Evolutionary conservation across 345 rosid species (phyloP), one percentile per base, ranked within the genome.

Genomic region (Citrus reticulata): DNA sequence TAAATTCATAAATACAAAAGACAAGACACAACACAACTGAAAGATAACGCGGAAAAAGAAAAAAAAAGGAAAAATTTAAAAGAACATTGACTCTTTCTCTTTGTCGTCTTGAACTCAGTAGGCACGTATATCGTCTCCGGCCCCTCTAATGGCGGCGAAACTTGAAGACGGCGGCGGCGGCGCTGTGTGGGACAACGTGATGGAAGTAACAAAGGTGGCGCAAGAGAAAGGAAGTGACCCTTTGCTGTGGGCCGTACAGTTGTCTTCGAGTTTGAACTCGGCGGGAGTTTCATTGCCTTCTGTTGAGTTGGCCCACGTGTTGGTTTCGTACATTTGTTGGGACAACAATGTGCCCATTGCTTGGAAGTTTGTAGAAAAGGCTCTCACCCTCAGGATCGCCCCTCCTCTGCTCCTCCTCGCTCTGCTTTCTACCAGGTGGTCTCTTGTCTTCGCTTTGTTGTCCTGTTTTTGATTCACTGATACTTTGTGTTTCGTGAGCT

Each of bases 331-430:
- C 89, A 89, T 93, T 87, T 92, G 92, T 79, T 94, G 95, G 90
- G 99, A 91, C 7, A 93, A 96, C 75, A 91, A 93, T 84, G 87
- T 91, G 40, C 98, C 99, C 19, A 70, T 89, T 76, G 76, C 87
- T 62, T 96, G 99, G 99, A 96, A 96, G 92, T 89, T 96, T 66
- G 89, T 96, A 40, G 99, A 94, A 73, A 88, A 90, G 80, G 94
- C 98, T 35, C 81, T 96, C 84, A 68, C 86, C 37, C 61, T 88
- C 58, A 89, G 87, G 70, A 85, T 96, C 59, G 97, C 84, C 71
- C 92, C 98, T 85, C 97, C 98, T 65, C 57, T 91, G 82, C 88
- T 96, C 58, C 90, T 93, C 66, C 87, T 96, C 64, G 90, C 98
- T 82, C 88, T 96, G 70, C 98, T 96, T 77, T 82, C 98, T 68